Base-by-base conservation (phyloP, 1,284 basidiomycete species). In the Apiotrichum brassicae region DNA sequence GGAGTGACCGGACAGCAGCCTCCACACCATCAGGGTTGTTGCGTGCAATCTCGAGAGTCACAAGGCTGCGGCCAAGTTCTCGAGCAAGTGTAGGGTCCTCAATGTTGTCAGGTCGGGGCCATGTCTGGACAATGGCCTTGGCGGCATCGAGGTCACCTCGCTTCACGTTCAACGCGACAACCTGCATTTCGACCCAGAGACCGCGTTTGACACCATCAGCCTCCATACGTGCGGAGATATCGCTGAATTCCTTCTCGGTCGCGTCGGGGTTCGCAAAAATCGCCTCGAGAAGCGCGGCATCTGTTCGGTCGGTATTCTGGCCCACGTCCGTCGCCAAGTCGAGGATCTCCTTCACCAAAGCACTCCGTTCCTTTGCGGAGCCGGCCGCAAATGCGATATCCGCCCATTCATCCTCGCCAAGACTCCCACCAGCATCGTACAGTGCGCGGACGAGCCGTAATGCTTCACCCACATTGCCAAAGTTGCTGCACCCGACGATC, bases 131-230 rank as follows among this genome's bases (percentile, higher is more conserved):
- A 18, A 57, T 53, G 28, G 44, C 18, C 36, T 46, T 37, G 3
- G 56, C 59, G 18, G 45, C 23, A 3, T 48, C 56, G 6, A 56
- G 30, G 2, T 60, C 53, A 1, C 56, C 56, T 2, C 47, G 28
- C 14, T 35, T 25, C 23, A 57, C 32, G 40, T 60, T 52, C 30
- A 54, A 24, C 24, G 50, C 45, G 34, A 54, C 54, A 13, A 62
- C 40, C 37, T 51, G 54, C 1, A 54, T 53, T 47, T 54, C 39
- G 9, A 46, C 28, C 24, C 49, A 49, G 19, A 34, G 39, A 3
- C 58, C 56, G 3, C 53, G 49, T 8, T 32, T 8, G 4, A 59
- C 45, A 3, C 49, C 46, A 7, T 46, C 43, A 5, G 13, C 18
- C 18, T 45, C 32, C 41, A 43, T 40, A 7, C 28, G 39, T 4